Evolutionary conservation across 495 filamentous ascomycete genomes (phyloP).

Genomic region (Trichoderma orchidacearum): DNA sequence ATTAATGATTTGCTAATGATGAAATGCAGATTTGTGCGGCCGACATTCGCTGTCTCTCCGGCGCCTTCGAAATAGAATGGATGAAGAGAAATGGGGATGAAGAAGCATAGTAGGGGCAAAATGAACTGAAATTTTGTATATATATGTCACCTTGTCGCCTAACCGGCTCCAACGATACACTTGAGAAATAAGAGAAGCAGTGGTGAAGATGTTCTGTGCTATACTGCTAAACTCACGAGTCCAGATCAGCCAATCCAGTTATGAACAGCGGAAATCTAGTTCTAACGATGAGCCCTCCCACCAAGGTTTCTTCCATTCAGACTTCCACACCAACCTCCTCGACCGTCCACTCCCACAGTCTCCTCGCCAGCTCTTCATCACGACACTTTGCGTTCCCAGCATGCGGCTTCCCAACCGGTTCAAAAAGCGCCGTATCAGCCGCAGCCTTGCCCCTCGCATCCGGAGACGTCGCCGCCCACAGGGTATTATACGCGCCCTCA

Average conservation of each 20-base stretch:
- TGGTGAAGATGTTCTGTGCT: neutral
- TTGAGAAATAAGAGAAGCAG: neutral
- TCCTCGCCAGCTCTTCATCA: neutral
- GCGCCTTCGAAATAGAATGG: constrained; percentile 32
- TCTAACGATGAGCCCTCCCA: too few relatives aligned
- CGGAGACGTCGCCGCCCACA: constrained; percentile 40
- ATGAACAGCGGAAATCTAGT: neutral
- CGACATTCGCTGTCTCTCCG: constrained; percentile 54
- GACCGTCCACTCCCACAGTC: constrained; percentile 4
- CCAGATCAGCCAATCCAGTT: neutral
- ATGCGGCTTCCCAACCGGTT: neutral
- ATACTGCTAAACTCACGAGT: neutral
- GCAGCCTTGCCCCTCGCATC: constrained; percentile 5
- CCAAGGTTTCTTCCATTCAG: neutral
- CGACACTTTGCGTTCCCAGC: neutral
- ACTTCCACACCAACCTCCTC: neutral
- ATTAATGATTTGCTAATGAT: neutral
- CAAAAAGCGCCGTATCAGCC: neutral
- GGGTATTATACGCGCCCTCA: constrained; percentile 41
- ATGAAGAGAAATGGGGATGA: neutral
- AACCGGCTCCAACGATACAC: neutral
- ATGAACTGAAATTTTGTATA: neutral
- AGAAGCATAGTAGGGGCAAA: neutral
- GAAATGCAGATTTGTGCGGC: constrained; percentile 51
- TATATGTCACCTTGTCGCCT: neutral